Evolutionary conservation across 306 rosid genomes (phyloP).

Genomic region (Lathyrus sativus): DNA sequence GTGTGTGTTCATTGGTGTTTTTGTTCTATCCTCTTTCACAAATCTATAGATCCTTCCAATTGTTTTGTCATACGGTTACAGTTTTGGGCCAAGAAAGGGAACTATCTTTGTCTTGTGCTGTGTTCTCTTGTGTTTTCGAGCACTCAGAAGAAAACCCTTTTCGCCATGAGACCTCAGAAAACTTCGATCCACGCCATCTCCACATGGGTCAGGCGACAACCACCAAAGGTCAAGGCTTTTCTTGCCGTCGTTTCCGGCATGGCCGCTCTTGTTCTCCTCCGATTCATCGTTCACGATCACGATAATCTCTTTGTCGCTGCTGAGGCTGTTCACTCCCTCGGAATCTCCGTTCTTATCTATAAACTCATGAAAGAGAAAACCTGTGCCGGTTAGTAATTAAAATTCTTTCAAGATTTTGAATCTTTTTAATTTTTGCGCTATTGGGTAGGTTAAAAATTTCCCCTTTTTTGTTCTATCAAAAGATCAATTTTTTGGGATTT

Average conservation of each 20-base stretch:
- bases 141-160: not conserved
- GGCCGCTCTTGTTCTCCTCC: slow-evolving; percentile 88
- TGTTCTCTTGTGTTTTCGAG: not conserved
- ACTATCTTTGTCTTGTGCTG: not conserved
- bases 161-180: slow-evolving; percentile 58
- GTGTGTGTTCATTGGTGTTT: not conserved
- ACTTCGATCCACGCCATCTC: slow-evolving; percentile 69
- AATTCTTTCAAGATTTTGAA: not conserved
- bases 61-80: not conserved
- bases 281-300: slow-evolving; percentile 91
- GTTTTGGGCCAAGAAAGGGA: not conserved
- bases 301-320: slow-evolving; percentile 96
- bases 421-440: not conserved
- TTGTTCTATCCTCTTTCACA: not conserved
- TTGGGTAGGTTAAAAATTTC: not conserved
- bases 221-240: slow-evolving; percentile 95
- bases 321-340: slow-evolving; percentile 91
- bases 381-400: slow-evolving; percentile 80
- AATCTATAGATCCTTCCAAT: slow-evolving; percentile 15
- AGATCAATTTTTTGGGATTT: slow-evolving; percentile 7
- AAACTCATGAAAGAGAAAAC: slow-evolving; percentile 96
- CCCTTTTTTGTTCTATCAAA: slow-evolving; percentile 21
- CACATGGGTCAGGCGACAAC: slow-evolving; percentile 84
- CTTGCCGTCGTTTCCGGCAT: slow-evolving; percentile 87
- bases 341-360: slow-evolving; percentile 87